Evolutionary conservation across 345 rosid species (phyloP).

Genomic region (Boechera stricta): DNA sequence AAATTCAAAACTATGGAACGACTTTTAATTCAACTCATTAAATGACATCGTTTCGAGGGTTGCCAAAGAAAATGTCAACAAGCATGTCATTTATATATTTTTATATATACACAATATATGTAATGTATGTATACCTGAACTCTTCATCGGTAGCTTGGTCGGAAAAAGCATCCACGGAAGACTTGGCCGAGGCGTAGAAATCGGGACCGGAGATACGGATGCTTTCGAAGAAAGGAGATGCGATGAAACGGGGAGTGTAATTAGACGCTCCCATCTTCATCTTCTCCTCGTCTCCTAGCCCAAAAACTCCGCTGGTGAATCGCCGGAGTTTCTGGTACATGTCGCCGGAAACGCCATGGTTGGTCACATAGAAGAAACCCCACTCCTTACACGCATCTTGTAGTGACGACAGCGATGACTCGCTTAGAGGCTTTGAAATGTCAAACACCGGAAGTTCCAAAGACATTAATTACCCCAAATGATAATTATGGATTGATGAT

Average conservation of each 20-base stretch:
- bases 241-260: constrained; percentile 84
- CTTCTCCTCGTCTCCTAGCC: constrained; percentile 55
- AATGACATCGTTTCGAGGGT: constrained; percentile 29
- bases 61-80: constrained; percentile 38
- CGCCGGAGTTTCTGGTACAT: constrained; percentile 50
- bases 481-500: constrained; percentile 10
- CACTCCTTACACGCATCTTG: constrained; percentile 72
- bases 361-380: constrained; percentile 78
- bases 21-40: constrained; percentile 26
- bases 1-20: not conserved
- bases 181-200: constrained; percentile 62
- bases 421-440: constrained; percentile 58
- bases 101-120: not conserved
- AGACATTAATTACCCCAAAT: constrained; percentile 28
- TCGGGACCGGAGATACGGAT: constrained; percentile 75
- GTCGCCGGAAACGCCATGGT: constrained; percentile 63
- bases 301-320: constrained; percentile 55
- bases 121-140: constrained; percentile 56
- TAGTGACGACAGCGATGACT: constrained; percentile 54
- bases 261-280: constrained; percentile 66
- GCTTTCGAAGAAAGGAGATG: constrained; percentile 89
- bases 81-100: constrained; percentile 1
- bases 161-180: constrained; percentile 56
- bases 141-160: constrained; percentile 48
- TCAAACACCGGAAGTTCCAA: constrained; percentile 68